These are phyloP conservation scores for Neophaeococcomyces mojaviensis DNA, from an alignment of 2,329 filamentous ascomycete genomes.

Conservation along the genomic window DNA sequence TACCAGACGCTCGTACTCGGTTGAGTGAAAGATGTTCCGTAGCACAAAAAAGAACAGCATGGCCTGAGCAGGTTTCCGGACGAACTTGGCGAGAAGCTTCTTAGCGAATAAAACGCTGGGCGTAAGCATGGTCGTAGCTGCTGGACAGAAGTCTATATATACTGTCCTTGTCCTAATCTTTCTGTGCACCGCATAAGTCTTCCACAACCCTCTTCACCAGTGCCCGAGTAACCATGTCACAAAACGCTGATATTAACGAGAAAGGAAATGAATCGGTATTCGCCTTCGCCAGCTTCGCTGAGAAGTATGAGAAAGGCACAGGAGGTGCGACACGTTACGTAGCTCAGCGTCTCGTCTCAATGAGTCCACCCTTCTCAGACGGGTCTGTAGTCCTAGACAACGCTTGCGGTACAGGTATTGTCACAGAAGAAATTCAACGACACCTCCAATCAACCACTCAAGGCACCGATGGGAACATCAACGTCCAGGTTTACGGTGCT, in stretches of 20 bases:
- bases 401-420: conserved; percentile 17
- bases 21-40: no score
- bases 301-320: neutral
- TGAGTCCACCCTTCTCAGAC: conserved; percentile 2
- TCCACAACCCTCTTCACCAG: no score
- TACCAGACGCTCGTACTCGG: no score
- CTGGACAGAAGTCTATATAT: no score
- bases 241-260: neutral
- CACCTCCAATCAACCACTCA: neutral
- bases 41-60: no score
- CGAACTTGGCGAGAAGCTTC: no score
- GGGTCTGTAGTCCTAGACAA: conserved; percentile 19
- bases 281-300: neutral
- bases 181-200: no score
- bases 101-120: no score
- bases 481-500: conserved; percentile 9
- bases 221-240: no score
- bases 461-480: conserved; percentile 8
- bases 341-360: neutral
- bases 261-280: neutral
- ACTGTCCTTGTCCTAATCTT: no score
- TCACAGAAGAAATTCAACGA: conserved; percentile 12
- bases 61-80: no score
- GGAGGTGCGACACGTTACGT: conserved; percentile 1
- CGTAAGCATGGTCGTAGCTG: no score